phyloP scores from a whole-genome alignment of 2,329 filamentous ascomycete genomes.

The Allantophomopsis lycopodina region DNA sequence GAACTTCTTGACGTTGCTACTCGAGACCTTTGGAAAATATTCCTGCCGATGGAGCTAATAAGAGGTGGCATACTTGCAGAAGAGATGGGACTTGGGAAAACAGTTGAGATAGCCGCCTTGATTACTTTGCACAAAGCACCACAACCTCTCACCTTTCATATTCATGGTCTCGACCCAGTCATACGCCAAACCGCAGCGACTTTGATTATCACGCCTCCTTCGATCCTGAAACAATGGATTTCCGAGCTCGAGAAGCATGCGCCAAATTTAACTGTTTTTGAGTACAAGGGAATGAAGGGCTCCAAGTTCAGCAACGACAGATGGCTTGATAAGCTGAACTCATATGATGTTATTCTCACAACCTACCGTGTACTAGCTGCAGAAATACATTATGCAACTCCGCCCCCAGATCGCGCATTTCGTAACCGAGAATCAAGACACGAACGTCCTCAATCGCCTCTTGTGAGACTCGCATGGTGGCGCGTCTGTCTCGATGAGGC shows the following conservation, averaged over 20 bases:
- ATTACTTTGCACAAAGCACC: constrained; percentile 46
- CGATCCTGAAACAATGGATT: constrained; percentile 46
- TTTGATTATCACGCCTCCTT: constrained; percentile 44
- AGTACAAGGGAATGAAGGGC: constrained; percentile 35
- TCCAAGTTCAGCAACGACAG: constrained; percentile 18
- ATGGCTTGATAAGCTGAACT: constrained; percentile 29
- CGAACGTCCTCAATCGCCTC: constrained; percentile 54
- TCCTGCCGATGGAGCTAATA: constrained; percentile 24
- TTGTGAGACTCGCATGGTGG: constrained; percentile 81
- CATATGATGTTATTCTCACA: constrained; percentile 46
- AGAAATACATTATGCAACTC: constrained; percentile 66
- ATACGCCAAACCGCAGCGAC: constrained; percentile 39
- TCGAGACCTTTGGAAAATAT: constrained; percentile 30
- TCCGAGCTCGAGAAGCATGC: constrained; percentile 45
- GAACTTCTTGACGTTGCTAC: constrained; percentile 47
- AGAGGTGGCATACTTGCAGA: constrained; percentile 47
- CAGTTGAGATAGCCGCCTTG: constrained; percentile 59
- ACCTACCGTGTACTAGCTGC: constrained; percentile 59
- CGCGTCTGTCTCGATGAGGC: constrained; percentile 66
- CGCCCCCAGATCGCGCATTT: constrained; percentile 53
- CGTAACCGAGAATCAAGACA: constrained; percentile 52
- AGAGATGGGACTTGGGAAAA: constrained; percentile 78
- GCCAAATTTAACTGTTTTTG: constrained; percentile 37
- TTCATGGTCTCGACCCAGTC: not conserved
- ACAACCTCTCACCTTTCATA: constrained; percentile 13